A percentile compares a stretch with the other conserved stretches of the same genome.
These are phyloP conservation scores for Ophiostoma pallidulum DNA, from an alignment of 2,329 filamentous ascomycete species.

Conservation along the genomic window DNA sequence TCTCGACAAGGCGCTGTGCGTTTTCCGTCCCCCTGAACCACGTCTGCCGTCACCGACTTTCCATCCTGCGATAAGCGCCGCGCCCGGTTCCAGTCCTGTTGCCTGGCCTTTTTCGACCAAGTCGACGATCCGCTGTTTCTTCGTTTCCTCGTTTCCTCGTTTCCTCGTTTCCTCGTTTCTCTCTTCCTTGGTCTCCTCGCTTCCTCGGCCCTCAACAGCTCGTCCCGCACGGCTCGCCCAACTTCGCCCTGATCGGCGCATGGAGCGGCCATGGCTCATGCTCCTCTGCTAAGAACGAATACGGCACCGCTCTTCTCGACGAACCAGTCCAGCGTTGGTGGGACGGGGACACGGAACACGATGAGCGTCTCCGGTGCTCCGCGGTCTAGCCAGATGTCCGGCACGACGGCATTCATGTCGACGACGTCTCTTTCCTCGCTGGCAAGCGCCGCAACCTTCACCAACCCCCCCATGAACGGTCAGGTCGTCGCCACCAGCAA, in stretches of 20 bases:
- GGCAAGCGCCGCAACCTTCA: slow-evolving; percentile 33
- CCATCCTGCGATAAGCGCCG: neutral
- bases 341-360: slow-evolving; percentile 34
- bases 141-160: too few species aligned
- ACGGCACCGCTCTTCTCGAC: slow-evolving; percentile 45
- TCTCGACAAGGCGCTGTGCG: too few species aligned
- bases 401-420: slow-evolving; percentile 47
- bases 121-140: neutral
- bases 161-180: too few species aligned
- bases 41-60: too few species aligned
- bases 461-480: slow-evolving; percentile 38
- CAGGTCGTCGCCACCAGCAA: slow-evolving; percentile 73
- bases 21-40: too few species aligned
- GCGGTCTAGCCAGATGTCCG: slow-evolving; percentile 52
- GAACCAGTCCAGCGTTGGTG: slow-evolving; percentile 33
- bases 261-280: slow-evolving; percentile 49
- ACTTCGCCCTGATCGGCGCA: slow-evolving; percentile 22
- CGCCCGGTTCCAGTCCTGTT: too few species aligned
- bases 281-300: slow-evolving; percentile 49
- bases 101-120: too few species aligned
- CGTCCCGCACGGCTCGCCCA: neutral
- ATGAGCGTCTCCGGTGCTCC: slow-evolving; percentile 44
- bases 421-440: slow-evolving; percentile 44
- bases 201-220: too few species aligned
- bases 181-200: too few species aligned